A percentile compares a stretch with the other conserved stretches of the same genome.
These are phyloP conservation scores for Cucumis variabilis DNA, from an alignment of 331 rosid genomes.

Conservation along the genomic window DNA sequence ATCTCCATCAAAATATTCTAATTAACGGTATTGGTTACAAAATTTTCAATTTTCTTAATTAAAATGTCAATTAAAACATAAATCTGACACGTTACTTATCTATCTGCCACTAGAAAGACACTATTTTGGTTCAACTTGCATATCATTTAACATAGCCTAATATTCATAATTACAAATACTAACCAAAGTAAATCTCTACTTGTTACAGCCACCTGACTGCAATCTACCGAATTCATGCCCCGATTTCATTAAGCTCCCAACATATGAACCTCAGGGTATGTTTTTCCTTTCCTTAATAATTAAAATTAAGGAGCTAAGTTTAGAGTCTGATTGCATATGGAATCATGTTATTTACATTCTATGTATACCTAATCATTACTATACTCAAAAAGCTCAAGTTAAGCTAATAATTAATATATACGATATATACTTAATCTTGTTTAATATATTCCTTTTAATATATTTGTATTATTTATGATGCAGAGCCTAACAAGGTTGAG, in stretches of 20 bases:
- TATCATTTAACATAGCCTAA: too few relatives aligned
- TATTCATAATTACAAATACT: neutral
- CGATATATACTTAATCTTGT: neutral
- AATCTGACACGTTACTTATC: too few relatives aligned
- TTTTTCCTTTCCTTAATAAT: neutral
- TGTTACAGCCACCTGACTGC: constrained; percentile 18
- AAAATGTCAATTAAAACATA: too few relatives aligned
- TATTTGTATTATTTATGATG: neutral
- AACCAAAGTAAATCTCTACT: neutral
- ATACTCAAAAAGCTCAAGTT: too few relatives aligned
- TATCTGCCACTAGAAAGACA: too few relatives aligned
- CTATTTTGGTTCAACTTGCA: too few relatives aligned
- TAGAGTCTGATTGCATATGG: too few relatives aligned
- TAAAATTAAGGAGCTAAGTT: neutral
- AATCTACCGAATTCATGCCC: neutral
- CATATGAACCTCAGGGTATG: constrained; percentile 2
- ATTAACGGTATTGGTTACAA: too few relatives aligned
- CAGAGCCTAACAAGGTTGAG: neutral
- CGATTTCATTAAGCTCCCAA: neutral
- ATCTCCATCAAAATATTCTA: too few relatives aligned
- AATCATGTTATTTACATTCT: too few relatives aligned
- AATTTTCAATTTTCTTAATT: too few relatives aligned
- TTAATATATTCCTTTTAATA: neutral
- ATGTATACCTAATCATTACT: too few relatives aligned
- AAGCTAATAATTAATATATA: neutral